Evolutionary conservation across 192 early-diverging fungal genomes (phyloP), one percentile per base, ranked within the genome.

Genomic region (Umbelopsis sp.): DNA sequence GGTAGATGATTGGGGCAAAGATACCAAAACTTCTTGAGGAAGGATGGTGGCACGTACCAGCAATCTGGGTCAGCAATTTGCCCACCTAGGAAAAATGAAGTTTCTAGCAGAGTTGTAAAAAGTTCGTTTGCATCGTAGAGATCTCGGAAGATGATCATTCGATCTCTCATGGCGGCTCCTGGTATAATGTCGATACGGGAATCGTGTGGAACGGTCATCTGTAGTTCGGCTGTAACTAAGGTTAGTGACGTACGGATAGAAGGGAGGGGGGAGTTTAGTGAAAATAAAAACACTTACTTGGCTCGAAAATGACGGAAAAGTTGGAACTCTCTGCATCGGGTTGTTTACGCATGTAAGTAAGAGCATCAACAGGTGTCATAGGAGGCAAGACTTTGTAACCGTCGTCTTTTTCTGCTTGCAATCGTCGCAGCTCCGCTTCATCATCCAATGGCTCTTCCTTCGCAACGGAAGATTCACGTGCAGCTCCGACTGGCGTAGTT

Each of bases 101-200:
- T 47, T 38, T 73, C 71, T 14, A 68, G 29, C 3, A 77, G 41
- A n/a, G 65, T 31, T 11, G 32, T 51, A 20, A 77, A 77, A 16
- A 77, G 22, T 43, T 77, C 68, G 34, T 77, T 73, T 1, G 76
- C 72, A 26, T 77, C 68, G 32, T 77, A 77, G 43, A 54, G 73
- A 38, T 77, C 71, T 54, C 70, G 67, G 25, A 65, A 77, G 16
- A 77, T 21, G 16, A 77, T 77, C 76, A 77, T 77, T 24, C 49
- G 71, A 47, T 77, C 76, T n/a, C 76, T 56, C 71, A 77, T 73
- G 10, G 62, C 68, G 36, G 76, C 62, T 53, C 76, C 72, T 44
- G 76, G 76, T 17, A 77, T 50, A 32, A 54, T 36, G 20, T 77
- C 76, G 43, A 77, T 77, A 21, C 76, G 56, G 32, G 68, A 50